Evolutionary conservation across 768 basidiomycete genomes (phyloP).

Genomic region (Kwoniella pini): DNA sequence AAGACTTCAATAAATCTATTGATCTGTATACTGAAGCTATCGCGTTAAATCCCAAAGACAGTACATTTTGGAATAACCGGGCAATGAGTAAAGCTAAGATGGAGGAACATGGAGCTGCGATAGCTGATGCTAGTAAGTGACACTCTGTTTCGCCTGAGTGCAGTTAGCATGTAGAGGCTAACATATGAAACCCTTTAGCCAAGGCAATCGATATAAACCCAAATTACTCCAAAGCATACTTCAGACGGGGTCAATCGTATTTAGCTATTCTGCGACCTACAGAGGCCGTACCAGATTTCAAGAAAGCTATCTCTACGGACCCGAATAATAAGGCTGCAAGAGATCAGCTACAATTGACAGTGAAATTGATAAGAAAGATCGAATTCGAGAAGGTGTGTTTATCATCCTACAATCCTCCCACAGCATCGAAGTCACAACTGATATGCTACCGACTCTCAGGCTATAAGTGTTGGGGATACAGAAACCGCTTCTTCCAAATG

Average conservation of each 20-base stretch:
- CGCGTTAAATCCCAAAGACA: conserved; percentile 79
- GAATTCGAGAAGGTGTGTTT: conserved; percentile 81
- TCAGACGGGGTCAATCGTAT: conserved; percentile 81
- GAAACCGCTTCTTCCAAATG: conserved; percentile 75
- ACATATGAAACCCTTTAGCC: conserved; percentile 57
- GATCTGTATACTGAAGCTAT: conserved; percentile 81
- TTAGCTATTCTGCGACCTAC: conserved; percentile 87
- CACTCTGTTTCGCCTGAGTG: background rate
- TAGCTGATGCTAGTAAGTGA: conserved; percentile 77
- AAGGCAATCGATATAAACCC: conserved; percentile 85
- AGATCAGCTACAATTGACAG: conserved; percentile 78
- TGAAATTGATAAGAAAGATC: conserved; percentile 83
- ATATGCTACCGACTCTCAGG: conserved; percentile 48
- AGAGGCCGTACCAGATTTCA: conserved; percentile 81
- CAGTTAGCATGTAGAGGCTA: too few relatives aligned
- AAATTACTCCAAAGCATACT: conserved; percentile 74
- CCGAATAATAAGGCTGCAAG: conserved; percentile 80
- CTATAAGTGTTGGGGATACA: conserved; percentile 90
- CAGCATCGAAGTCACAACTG: background rate
- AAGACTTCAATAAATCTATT: conserved; percentile 75
- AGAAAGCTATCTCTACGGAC: conserved; percentile 77
- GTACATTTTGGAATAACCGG: conserved; percentile 91
- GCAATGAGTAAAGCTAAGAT: conserved; percentile 89
- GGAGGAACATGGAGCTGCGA: conserved; percentile 88
- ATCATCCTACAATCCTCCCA: background rate